Evolutionary conservation across 2,329 filamentous ascomycete genomes (phyloP).

Genomic region (Talaromyces sp.): DNA sequence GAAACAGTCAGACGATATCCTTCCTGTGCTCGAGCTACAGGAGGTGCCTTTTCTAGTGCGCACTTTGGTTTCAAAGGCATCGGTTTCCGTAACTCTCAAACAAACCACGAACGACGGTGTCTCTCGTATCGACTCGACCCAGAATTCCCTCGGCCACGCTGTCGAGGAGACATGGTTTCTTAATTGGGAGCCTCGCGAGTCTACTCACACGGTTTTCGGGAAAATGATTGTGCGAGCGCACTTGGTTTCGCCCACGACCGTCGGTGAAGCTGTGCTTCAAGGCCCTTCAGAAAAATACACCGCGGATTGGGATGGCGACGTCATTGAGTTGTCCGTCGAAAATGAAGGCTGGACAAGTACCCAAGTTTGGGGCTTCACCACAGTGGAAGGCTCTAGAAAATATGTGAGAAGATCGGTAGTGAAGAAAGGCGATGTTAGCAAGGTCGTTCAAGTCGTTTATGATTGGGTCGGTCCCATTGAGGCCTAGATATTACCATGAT

Average conservation of each 20-base stretch:
- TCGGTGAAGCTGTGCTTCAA: background rate
- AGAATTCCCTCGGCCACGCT: background rate
- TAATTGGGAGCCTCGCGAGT: background rate
- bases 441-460: background rate
- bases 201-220: conserved; percentile 1
- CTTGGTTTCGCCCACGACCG: background rate
- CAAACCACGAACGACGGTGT: background rate
- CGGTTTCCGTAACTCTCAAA: background rate
- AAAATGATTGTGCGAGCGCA: conserved; percentile 1
- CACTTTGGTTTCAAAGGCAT: conserved; percentile 2
- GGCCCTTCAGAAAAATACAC: background rate
- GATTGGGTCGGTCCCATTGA: conserved; percentile 1
- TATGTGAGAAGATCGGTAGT: background rate
- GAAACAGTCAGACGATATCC: conserved; percentile 1
- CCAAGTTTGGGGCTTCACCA: conserved; percentile 1
- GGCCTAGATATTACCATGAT: background rate
- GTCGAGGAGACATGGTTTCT: conserved; percentile 1
- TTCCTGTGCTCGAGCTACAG: conserved; percentile 1
- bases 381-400: background rate
- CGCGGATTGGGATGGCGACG: conserved; percentile 5
- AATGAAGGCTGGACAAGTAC: conserved; percentile 7
- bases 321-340: conserved; percentile 1
- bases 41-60: background rate
- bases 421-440: background rate
- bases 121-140: background rate